Percentiles rank a stretch among this genome's conserved stretches.
Conservation (phyloP, 2,329 filamentous ascomycete species). For the Leptographium radiaticola region DNA sequence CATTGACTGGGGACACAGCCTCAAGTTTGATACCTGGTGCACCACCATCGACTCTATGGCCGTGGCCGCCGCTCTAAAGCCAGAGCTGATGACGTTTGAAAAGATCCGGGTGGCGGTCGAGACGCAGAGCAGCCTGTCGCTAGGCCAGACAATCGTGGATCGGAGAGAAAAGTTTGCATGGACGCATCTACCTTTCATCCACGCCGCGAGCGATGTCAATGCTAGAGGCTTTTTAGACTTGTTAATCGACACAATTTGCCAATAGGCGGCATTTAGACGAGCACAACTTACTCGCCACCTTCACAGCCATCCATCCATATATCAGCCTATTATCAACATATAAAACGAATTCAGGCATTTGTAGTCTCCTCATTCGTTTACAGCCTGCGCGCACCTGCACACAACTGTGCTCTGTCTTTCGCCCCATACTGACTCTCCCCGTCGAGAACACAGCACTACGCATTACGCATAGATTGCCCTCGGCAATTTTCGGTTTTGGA, state of each 20-base stretch:
- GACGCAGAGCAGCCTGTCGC: not conserved
- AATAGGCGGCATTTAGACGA: not conserved
- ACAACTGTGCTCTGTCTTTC: too few relatives aligned
- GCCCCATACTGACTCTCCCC: too few relatives aligned
- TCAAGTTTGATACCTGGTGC: conserved; percentile 2
- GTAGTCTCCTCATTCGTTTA: too few relatives aligned
- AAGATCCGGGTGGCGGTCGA: conserved; percentile 1
- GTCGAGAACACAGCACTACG: too few relatives aligned
- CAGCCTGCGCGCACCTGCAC: too few relatives aligned
- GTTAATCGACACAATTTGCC: not conserved
- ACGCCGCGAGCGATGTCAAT: not conserved
- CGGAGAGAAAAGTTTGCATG: conserved; percentile 2
- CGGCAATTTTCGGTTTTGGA: too few relatives aligned
- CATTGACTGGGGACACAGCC: conserved; percentile 3
- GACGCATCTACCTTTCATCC: conserved; percentile 1
- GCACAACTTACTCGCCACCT: not conserved
- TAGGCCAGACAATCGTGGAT: conserved; percentile 1
- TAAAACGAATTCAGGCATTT: too few relatives aligned
- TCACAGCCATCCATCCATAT: too few relatives aligned
- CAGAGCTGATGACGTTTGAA: not conserved
- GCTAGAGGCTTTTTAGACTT: not conserved
- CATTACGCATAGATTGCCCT: too few relatives aligned
- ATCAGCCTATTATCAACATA: too few relatives aligned
- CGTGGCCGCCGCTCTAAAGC: not conserved
- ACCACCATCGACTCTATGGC: conserved; percentile 3